A percentile compares a stretch with the other conserved stretches of the same genome.
Evolutionary conservation across 345 rosid species (phyloP).

Genomic region (Sisymbrium altissimum): DNA sequence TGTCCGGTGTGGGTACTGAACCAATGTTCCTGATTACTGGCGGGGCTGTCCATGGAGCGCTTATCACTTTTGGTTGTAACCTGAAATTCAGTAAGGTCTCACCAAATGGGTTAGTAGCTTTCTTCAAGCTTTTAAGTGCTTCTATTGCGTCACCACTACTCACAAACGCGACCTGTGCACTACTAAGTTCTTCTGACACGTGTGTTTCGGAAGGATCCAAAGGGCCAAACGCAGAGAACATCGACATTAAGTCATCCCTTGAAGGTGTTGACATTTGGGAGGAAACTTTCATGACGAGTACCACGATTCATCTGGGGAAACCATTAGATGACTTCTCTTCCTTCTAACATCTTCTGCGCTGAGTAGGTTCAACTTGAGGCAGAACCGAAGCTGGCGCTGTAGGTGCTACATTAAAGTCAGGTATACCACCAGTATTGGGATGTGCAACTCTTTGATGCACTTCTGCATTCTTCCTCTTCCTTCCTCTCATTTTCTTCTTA

Average conservation of each 20-base stretch:
- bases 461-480: conserved; percentile 41
- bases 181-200: conserved; percentile 36
- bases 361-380: conserved; percentile 35
- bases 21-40: conserved; percentile 21
- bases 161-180: conserved; percentile 53
- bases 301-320: conserved; percentile 43
- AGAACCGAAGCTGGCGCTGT: conserved; percentile 19
- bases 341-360: conserved; percentile 40
- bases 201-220: conserved; percentile 56
- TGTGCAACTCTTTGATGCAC: conserved; percentile 16
- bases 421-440: background rate
- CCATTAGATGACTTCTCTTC: conserved; percentile 39
- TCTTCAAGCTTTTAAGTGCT: conserved; percentile 52
- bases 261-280: conserved; percentile 55
- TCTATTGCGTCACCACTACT: conserved; percentile 50
- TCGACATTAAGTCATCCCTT: conserved; percentile 46
- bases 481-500: conserved; percentile 42
- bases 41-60: conserved; percentile 9
- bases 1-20: conserved; percentile 28
- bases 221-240: conserved; percentile 61
- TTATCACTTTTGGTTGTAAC: conserved; percentile 38
- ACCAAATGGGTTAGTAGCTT: conserved; percentile 52
- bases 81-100: conserved; percentile 39
- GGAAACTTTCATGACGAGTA: conserved; percentile 58
- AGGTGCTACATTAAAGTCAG: no score